Base-by-base conservation (phyloP, 768 basidiomycete species). In the Psilocybe subaeruginosa region DNA sequence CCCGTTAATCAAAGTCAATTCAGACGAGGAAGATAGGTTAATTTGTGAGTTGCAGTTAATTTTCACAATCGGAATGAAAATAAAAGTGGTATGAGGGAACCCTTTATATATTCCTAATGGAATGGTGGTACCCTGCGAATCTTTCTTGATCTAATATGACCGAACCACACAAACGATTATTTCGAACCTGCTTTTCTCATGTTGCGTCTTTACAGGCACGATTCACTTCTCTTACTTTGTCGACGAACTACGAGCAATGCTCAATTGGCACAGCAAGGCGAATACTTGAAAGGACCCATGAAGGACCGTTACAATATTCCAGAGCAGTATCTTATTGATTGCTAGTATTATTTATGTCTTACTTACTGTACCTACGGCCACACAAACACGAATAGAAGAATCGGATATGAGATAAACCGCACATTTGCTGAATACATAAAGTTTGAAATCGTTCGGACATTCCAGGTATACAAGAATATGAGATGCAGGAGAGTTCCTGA, bases 141-240 rank as follows among this genome's bases (percentile, higher is more conserved):
- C 64, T 73, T 80, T 81, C 92, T 93, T 93, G 92, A 93, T 93
- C 92, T 93, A 93, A 93, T 93, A 88, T 93, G 92, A 93, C 83
- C 76, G 67, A 62, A 29, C 6, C 23, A 35, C 52, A 43, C 33
- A 23, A 39, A 8, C 37, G 29, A 11, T 58, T 14, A 37, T 47
- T 43, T 11, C 16, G 33, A 17, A 49, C 17, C 56, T 49, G 33
- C 6, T 35, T 58, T 37, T 17, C 47, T 33, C 11, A 49, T 33
- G 43, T 48, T 46, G 17, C 49, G 33, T 30, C 50, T 48, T 31
- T 27, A 51, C 29, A 49, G 46, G 56, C n/a, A 8, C 3, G n/a
- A 37, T 17, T 30, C 12, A 12, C 19, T 6, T 8, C 19, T 29
- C 23, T 23, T 23, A 23, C 33, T 14, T 33, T 33, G 29, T n/a